These are phyloP conservation scores for Phalaenopsis hybrid DNA, from an alignment of 116 monocot genomes.

Conservation along the genomic window DNA sequence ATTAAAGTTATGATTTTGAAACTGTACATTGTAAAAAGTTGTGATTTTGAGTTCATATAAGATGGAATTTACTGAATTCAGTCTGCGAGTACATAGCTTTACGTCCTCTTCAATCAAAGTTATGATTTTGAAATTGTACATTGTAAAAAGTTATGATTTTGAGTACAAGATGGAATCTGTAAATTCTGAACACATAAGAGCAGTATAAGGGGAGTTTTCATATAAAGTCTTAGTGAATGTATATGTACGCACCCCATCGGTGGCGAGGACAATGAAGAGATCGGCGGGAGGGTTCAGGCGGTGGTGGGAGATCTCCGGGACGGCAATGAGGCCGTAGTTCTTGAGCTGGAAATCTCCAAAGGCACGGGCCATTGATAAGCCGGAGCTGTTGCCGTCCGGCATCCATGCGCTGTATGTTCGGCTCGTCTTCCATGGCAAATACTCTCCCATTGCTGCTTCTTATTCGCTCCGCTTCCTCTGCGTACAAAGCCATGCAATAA, in stretches of 20 bases:
- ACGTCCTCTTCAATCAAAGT: no score
- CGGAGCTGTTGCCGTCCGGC: slow-evolving; percentile 52
- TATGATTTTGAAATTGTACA: no score
- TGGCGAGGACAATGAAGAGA: slow-evolving; percentile 68
- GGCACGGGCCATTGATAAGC: slow-evolving; percentile 78
- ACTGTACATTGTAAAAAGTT: no score
- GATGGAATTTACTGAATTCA: no score
- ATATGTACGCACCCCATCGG: slow-evolving; percentile 45
- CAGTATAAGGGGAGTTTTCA: no score
- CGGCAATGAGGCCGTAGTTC: slow-evolving; percentile 61
- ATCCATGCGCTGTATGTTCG: slow-evolving; percentile 53
- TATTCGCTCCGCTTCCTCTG: slow-evolving; percentile 71
- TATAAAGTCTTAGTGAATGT: no score
- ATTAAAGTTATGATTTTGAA: no score
- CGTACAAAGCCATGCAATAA: neutral
- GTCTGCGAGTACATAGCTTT: no score
- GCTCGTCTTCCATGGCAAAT: slow-evolving; percentile 62
- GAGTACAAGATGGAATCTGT: no score
- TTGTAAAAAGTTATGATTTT: no score
- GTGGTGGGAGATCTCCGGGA: slow-evolving; percentile 52
- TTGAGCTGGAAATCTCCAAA: slow-evolving; percentile 75
- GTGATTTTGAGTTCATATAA: no score
- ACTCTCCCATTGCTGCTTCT: slow-evolving; percentile 53
- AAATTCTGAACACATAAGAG: no score
- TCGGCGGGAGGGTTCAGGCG: slow-evolving; percentile 22